Evolutionary conservation across 2,329 filamentous ascomycete species (phyloP).

Genomic region (Albophoma yamanashiensis): DNA sequence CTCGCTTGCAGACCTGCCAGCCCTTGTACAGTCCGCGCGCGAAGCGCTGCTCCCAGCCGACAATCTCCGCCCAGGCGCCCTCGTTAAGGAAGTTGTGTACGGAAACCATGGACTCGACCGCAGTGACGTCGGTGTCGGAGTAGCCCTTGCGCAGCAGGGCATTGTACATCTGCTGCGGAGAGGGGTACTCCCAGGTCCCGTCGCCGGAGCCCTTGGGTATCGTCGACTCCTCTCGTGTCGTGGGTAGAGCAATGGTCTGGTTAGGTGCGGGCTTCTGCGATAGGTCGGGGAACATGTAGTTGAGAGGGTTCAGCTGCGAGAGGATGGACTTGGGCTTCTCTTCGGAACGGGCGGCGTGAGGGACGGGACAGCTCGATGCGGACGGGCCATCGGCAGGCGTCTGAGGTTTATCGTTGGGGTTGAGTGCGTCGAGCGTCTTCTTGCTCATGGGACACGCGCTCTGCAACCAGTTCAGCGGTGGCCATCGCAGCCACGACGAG

Average conservation of each 20-base stretch:
- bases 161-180: constrained; percentile 99
- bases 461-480: constrained; percentile 22
- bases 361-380: constrained; percentile 33
- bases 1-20: constrained; percentile 63
- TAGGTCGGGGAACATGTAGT: constrained; percentile 88
- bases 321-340: constrained; percentile 34
- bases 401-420: constrained; percentile 15
- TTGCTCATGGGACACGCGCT: constrained; percentile 48
- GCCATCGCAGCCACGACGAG: constrained; percentile 8
- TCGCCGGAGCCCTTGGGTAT: constrained; percentile 78
- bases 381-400: constrained; percentile 11
- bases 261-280: constrained; percentile 68
- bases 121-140: constrained; percentile 84
- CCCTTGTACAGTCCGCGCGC: constrained; percentile 59
- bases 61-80: constrained; percentile 91
- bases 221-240: constrained; percentile 72
- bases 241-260: constrained; percentile 65
- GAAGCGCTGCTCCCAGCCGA: constrained; percentile 88
- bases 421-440: constrained; percentile 37
- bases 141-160: constrained; percentile 93
- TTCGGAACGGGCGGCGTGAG: constrained; percentile 23
- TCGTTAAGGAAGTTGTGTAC: constrained; percentile 98
- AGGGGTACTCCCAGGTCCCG: constrained; percentile 94
- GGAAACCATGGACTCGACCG: constrained; percentile 92
- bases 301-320: constrained; percentile 58